phyloP scores from a whole-genome alignment of 2,329 filamentous ascomycete genomes.

The Ramularia endophylla region DNA sequence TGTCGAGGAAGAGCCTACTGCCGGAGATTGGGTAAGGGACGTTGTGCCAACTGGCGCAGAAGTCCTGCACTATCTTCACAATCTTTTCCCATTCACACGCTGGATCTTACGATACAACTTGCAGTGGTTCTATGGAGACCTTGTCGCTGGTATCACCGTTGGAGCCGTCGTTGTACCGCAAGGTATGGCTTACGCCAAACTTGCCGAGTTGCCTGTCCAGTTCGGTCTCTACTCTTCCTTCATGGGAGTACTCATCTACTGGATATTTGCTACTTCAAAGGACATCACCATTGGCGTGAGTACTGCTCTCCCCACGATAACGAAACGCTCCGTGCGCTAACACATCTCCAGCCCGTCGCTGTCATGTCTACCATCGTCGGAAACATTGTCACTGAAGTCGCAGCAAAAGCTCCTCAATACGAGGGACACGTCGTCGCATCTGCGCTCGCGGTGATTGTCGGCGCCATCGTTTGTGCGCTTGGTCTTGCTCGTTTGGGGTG shows the following conservation, averaged over 20 bases:
- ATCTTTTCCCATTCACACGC: constrained; percentile 78
- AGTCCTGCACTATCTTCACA: constrained; percentile 55
- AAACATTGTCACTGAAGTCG: constrained; percentile 65
- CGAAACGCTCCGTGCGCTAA: constrained; percentile 7
- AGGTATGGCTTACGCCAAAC: constrained; percentile 87
- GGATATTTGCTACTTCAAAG: constrained; percentile 97
- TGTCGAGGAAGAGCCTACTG: constrained; percentile 73
- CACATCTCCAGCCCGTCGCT: constrained; percentile 66
- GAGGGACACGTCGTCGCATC: constrained; percentile 66
- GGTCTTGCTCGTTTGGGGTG: constrained; percentile 77
- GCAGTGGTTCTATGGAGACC: constrained; percentile 82
- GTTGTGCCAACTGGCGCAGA: constrained; percentile 55
- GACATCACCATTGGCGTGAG: constrained; percentile 93
- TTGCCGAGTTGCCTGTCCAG: constrained; percentile 73
- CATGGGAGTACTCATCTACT: constrained; percentile 90
- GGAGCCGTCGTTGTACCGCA: constrained; percentile 87
- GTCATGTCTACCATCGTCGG: constrained; percentile 92
- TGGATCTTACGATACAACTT: constrained; percentile 89
- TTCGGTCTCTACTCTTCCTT: constrained; percentile 94
- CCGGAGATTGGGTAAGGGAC: constrained; percentile 63
- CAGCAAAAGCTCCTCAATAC: constrained; percentile 51
- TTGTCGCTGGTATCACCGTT: constrained; percentile 77
- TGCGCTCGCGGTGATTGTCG: constrained; percentile 69
- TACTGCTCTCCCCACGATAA: constrained; percentile 17
- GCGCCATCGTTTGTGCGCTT: constrained; percentile 69